Conservation (phyloP, 169 alveolate species). For the Plasmodium ovale region DNA sequence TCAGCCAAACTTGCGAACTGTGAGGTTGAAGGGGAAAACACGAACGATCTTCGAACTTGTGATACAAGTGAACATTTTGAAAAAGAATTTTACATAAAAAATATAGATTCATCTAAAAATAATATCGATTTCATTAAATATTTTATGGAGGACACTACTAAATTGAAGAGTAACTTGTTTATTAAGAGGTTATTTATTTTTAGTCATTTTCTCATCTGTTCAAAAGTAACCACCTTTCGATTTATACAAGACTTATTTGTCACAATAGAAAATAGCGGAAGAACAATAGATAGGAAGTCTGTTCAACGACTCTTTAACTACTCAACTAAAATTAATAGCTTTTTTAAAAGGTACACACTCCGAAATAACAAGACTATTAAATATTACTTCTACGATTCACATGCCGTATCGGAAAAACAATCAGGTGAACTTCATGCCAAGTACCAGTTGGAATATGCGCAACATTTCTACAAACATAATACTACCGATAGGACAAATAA, state of each 20-base stretch:
- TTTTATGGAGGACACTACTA: conserved; percentile 73
- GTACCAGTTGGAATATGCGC: conserved; percentile 43
- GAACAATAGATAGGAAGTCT: conserved; percentile 53
- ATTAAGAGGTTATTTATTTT: conserved; percentile 63
- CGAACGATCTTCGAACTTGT: background rate
- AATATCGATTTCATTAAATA: conserved; percentile 49
- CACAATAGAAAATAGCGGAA: conserved; percentile 49
- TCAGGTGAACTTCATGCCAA: conserved; percentile 50
- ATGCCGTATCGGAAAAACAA: conserved; percentile 43
- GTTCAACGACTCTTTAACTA: conserved; percentile 60
- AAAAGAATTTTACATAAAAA: background rate
- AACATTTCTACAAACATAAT: conserved; percentile 27
- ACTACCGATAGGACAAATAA: conserved; percentile 8
- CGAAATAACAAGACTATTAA: conserved; percentile 38
- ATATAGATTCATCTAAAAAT: conserved; percentile 18
- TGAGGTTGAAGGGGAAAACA: background rate
- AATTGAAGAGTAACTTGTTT: conserved; percentile 70
- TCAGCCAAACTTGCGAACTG: background rate
- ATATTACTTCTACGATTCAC: conserved; percentile 65
- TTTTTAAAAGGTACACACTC: conserved; percentile 52
- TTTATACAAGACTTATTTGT: conserved; percentile 60
- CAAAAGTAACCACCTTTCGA: conserved; percentile 68
- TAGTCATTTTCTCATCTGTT: conserved; percentile 55
- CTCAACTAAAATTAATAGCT: conserved; percentile 51
- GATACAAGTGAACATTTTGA: background rate